Base-by-base conservation (phyloP, 2,329 filamentous ascomycete species). In the Fusarium sp. region DNA sequence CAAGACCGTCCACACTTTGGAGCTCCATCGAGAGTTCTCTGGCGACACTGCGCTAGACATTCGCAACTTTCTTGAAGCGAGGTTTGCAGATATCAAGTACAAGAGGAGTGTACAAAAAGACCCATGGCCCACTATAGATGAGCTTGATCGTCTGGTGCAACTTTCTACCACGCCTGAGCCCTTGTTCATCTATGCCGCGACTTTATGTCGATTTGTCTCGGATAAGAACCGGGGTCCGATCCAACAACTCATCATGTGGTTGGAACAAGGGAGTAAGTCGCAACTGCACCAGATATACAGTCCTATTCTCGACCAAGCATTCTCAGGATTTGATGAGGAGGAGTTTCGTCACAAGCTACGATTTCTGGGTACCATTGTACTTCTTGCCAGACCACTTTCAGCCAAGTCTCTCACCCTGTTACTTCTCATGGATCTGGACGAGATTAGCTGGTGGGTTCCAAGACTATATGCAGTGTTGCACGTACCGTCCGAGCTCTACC, bases 41-140 rank as follows among this genome's bases (percentile, higher is more conserved):
- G n/a, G 6, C 4, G n/a, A 24, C 8, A 44, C 41, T 1, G 2
- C 10, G 0, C 0, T 18, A 0, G 41, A 44, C 4, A 18, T 44
- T 14, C 41, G 15, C 0, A 8, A 8, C 10, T 44, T 44, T 5
- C 15, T 44, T 0, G 6, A 44, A 18, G n/a, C 15, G 6, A 44
- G 41, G 1, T 24, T 44, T 24, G 9, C 41, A 1, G 10, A 17
- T 11, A 44, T 44, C 2, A 44, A 44, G n/a, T 2, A 18, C 5
- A 44, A 5, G 0, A 44, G n/a, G 15, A 24, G 6, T 10, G 41
- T 44, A 2, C 41, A 44, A 12, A 44, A 18, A 18, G 41, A 44
- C 4, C 41, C n/a, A 1, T 44, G 41, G n/a, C 41, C 41, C 0
- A 44, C 41, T 0, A 24, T 5, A 2, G n/a, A 44, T 0, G 41